A percentile compares a stretch with the other conserved stretches of the same genome.
phyloP scores from a whole-genome alignment of 768 basidiomycete species.

The Trametes cinnabarina region DNA sequence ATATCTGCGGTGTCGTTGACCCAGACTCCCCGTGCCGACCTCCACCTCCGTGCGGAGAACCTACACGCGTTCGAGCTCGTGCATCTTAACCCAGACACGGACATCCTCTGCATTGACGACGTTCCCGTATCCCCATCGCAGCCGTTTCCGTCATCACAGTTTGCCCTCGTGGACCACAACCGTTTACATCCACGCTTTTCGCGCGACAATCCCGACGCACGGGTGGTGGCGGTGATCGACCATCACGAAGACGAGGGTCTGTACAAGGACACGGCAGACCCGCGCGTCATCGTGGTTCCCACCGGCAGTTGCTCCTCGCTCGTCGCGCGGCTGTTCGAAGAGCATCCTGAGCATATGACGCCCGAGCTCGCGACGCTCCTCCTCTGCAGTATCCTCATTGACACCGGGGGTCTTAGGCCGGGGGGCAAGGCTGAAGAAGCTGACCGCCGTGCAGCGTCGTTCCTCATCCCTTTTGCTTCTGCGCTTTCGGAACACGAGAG shows the following conservation, averaged over 20 bases:
- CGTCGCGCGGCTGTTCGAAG: slow-evolving; percentile 45
- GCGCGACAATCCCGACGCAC: slow-evolving; percentile 36
- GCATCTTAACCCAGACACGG: slow-evolving; percentile 46
- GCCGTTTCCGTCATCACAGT: slow-evolving; percentile 52
- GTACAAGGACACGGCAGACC: slow-evolving; percentile 58
- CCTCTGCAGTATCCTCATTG: slow-evolving; percentile 77
- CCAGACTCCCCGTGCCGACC: slow-evolving; percentile 64
- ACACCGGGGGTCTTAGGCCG: slow-evolving; percentile 75
- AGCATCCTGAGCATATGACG: slow-evolving; percentile 37
- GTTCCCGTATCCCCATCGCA: slow-evolving; percentile 39
- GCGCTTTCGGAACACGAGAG: slow-evolving; percentile 18
- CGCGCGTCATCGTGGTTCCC: slow-evolving; percentile 60
- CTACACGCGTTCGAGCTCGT: slow-evolving; percentile 66
- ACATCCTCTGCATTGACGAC: slow-evolving; percentile 70
- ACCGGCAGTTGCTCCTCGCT: slow-evolving; percentile 79
- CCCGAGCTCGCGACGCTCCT: slow-evolving; percentile 74
- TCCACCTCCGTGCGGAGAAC: slow-evolving; percentile 86
- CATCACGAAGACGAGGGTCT: slow-evolving; percentile 87
- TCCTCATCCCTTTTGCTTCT: slow-evolving; percentile 53
- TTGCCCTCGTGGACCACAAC: slow-evolving; percentile 93
- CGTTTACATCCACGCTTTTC: slow-evolving; percentile 49
- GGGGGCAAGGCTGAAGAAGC: slow-evolving; percentile 71
- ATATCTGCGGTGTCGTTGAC: slow-evolving; percentile 66
- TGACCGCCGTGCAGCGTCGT: slow-evolving; percentile 63
- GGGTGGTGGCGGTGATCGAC: slow-evolving; percentile 81